Base-by-base conservation (phyloP, 352 stramenopile genomes). In the Globisporangium polare region DNA sequence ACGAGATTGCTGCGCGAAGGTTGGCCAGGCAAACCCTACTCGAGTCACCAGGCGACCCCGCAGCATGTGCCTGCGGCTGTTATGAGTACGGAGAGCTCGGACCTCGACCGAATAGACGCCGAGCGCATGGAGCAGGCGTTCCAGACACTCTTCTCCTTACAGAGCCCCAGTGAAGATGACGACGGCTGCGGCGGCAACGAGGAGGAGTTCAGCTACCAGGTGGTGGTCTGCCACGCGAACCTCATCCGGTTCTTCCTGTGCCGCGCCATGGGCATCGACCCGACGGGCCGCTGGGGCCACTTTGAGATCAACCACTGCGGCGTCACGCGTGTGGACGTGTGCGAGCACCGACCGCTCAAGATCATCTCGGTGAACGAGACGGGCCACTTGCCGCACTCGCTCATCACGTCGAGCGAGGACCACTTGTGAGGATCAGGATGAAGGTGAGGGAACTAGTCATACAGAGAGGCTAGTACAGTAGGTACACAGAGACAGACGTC, bases 301-400 rank as follows among this genome's bases (percentile, higher is more conserved):
- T 89, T 94, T 50, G 85, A 92, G 68, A 92, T 94, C 67, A 92
- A 94, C 56, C 83, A 94, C 60, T 94, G 85, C 63, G 69, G 83
- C 62, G 73, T 94, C 66, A 90, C 85, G 26, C 81, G 83, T 29
- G 84, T 94, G 49, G 83, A 92, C 43, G 67, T 92, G 15, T 87
- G 78, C 55, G 69, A 67, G 43, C 82, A 88, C 68, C 76, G 77
- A 3, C 78, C 80, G 18, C 74, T 86, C 22, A 94, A 94, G 66
- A 71, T 94, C 18, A 73, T 85, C 47, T 72, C 80, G 39, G 79
- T 94, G 26, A 94, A 94, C 68, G 85, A 94, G 62, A 90, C 80
- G 13, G 85, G 85, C 15, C 85, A 94, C 53, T 58, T 94, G 18
- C 85, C 85, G 12, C 75, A 83, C 29, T 88, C 82, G 43, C 74